A percentile compares a stretch with the other conserved stretches of the same genome.
Evolutionary conservation across 2,329 filamentous ascomycete genomes (phyloP).

Genomic region (Penicillium sp.): DNA sequence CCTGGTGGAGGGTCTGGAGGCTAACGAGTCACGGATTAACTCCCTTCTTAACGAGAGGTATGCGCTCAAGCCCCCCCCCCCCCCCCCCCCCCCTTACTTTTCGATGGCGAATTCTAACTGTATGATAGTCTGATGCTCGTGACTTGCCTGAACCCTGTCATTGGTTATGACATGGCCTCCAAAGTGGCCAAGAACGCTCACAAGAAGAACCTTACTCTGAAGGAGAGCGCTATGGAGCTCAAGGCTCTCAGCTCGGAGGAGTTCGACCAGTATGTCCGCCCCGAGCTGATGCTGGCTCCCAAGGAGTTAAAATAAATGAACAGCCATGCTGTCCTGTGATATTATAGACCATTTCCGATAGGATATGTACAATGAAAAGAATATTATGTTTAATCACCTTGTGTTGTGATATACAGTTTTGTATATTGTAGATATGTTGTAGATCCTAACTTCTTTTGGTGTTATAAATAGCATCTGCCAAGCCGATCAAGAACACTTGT

Average conservation of each 20-base stretch:
- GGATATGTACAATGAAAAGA: slow-evolving; percentile 26
- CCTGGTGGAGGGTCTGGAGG: slow-evolving; percentile 80
- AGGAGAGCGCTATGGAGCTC: slow-evolving; percentile 90
- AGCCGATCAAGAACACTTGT: neutral
- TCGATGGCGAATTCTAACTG: slow-evolving; percentile 21
- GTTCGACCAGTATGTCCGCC: slow-evolving; percentile 85
- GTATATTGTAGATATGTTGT: neutral
- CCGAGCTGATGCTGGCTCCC: slow-evolving; percentile 92
- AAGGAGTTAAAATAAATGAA: slow-evolving; percentile 60
- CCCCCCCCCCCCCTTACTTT: slow-evolving; percentile 6
- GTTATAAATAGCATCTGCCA: slow-evolving; percentile 15
- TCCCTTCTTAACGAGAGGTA: slow-evolving; percentile 93
- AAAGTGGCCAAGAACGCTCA: slow-evolving; percentile 98
- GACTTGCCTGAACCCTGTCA: slow-evolving; percentile 95
- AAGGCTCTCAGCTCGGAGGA: slow-evolving; percentile 84
- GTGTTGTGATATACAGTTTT: neutral
- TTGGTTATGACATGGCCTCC: slow-evolving; percentile 95
- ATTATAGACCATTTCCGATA: slow-evolving; percentile 21
- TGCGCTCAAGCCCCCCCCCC: slow-evolving; percentile 34
- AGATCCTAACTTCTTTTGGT: slow-evolving; percentile 1
- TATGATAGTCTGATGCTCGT: slow-evolving; percentile 83
- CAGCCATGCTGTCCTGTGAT: slow-evolving; percentile 15
- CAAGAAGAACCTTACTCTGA: slow-evolving; percentile 94
- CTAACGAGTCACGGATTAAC: slow-evolving; percentile 89
- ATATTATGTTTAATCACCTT: slow-evolving; percentile 11